These are phyloP conservation scores for Euphorbia schlechtendalii DNA, from an alignment of 441 rosid genomes.

Conservation along the genomic window DNA sequence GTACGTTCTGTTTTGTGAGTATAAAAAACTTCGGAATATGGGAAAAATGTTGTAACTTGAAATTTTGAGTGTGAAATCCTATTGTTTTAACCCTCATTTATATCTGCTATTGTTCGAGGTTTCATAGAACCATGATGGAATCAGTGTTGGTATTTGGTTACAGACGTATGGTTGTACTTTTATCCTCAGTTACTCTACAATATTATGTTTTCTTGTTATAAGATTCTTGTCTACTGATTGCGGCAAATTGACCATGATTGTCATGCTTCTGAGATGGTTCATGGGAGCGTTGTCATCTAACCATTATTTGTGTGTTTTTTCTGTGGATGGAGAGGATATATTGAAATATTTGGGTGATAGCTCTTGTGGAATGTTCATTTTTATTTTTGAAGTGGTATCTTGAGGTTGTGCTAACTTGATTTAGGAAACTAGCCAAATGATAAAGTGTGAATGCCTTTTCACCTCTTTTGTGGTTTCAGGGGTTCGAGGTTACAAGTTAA, in stretches of 20 bases:
- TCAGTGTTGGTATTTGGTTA: not conserved
- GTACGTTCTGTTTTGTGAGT: not conserved
- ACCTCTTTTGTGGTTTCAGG: not conserved
- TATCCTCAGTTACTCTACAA: not conserved
- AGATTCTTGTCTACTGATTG: not conserved
- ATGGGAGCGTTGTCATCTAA: not conserved
- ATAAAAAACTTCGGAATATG: not conserved
- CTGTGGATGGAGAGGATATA: not conserved
- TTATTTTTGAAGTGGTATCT: not conserved
- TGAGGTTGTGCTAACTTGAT: not conserved
- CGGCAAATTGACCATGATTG: slow-evolving; percentile 2
- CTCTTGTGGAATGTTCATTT: not conserved
- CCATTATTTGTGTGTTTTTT: not conserved
- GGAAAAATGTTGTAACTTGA: not conserved
- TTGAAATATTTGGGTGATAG: not conserved
- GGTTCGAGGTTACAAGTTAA: not conserved
- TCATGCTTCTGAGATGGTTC: slow-evolving; percentile 8
- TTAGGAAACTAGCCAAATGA: not conserved
- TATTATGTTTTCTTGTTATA: not conserved
- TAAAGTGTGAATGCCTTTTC: not conserved
- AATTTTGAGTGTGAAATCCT: not conserved
- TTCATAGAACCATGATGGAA: not conserved
- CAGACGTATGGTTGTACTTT: not conserved
- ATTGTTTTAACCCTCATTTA: not conserved
- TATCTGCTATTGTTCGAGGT: not conserved